A percentile compares a stretch with the other conserved stretches of the same genome.
Conservation (phyloP, 495 filamentous ascomycete species). For the Monascus purpureus region DNA sequence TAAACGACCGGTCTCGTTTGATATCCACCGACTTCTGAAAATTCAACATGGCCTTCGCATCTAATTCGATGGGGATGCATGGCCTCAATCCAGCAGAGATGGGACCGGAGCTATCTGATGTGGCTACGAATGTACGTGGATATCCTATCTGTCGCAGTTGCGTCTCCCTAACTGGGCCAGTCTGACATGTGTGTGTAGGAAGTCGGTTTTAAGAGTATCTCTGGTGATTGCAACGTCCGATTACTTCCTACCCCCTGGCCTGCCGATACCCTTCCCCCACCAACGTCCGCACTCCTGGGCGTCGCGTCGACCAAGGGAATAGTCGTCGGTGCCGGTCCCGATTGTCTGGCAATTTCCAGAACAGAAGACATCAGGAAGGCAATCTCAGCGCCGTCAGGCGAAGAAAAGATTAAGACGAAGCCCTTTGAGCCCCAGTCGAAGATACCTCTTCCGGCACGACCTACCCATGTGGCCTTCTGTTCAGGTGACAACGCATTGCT, state of each 20-base stretch:
- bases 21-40: conserved; percentile 25
- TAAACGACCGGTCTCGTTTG: conserved; percentile 26
- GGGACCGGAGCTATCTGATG: conserved; percentile 32
- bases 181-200: too few species aligned
- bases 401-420: conserved; percentile 46
- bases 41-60: conserved; percentile 69
- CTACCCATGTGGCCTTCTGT: conserved; percentile 84
- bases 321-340: conserved; percentile 76
- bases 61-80: conserved; percentile 16
- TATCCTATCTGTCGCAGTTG: conserved; percentile 5
- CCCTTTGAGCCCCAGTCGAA: conserved; percentile 60
- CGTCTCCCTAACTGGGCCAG: too few species aligned
- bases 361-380: conserved; percentile 68
- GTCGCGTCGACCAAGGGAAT: conserved; percentile 70
- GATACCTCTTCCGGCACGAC: conserved; percentile 54
- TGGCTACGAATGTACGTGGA: conserved; percentile 32
- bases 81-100: conserved; percentile 17
- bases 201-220: conserved; percentile 68
- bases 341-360: conserved; percentile 57
- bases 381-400: conserved; percentile 44
- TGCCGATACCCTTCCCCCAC: conserved; percentile 51
- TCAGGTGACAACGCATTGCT: conserved; percentile 73
- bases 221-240: conserved; percentile 68
- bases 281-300: conserved; percentile 73
- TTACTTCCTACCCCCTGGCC: conserved; percentile 72